Conservation (phyloP, 768 basidiomycete genomes). For the Amyloporia xantha region DNA sequence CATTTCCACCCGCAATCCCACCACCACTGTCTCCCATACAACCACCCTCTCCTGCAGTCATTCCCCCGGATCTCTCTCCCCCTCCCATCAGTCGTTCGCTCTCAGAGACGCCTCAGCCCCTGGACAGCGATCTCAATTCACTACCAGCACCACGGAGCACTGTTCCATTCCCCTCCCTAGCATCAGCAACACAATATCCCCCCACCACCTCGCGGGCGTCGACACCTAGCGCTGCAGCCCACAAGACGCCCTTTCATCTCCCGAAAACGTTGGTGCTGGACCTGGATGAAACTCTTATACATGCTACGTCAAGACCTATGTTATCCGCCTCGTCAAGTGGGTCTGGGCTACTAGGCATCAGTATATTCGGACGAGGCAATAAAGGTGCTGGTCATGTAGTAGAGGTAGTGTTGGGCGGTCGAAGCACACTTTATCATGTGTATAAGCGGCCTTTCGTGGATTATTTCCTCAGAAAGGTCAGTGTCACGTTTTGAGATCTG, state of each 20-base stretch:
- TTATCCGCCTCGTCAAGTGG: conserved; percentile 35
- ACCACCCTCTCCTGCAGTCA: conserved; percentile 14
- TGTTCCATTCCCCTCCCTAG: neutral
- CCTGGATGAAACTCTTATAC: conserved; percentile 96
- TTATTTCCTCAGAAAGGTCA: conserved; percentile 83
- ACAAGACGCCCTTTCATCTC: conserved; percentile 67
- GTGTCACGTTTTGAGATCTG: conserved; percentile 9
- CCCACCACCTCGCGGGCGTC: conserved; percentile 10
- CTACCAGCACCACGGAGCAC: too few species aligned
- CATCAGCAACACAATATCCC: conserved; percentile 6
- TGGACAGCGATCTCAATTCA: neutral
- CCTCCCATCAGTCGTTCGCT: neutral
- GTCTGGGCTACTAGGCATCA: conserved; percentile 47
- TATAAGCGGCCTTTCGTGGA: conserved; percentile 98
- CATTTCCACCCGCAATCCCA: conserved; percentile 21
- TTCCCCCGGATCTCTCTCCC: conserved; percentile 6
- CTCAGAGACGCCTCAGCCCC: neutral
- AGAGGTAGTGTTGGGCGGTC: conserved; percentile 84
- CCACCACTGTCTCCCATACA: conserved; percentile 16
- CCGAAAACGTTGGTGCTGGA: conserved; percentile 96
- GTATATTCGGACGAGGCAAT: conserved; percentile 43
- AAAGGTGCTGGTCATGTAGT: conserved; percentile 80
- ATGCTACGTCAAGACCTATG: conserved; percentile 86
- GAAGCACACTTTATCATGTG: conserved; percentile 92
- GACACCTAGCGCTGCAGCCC: conserved; percentile 30